phyloP scores from a whole-genome alignment of 2,329 filamentous ascomycete species.

The Aphanoascus verrucosus region DNA sequence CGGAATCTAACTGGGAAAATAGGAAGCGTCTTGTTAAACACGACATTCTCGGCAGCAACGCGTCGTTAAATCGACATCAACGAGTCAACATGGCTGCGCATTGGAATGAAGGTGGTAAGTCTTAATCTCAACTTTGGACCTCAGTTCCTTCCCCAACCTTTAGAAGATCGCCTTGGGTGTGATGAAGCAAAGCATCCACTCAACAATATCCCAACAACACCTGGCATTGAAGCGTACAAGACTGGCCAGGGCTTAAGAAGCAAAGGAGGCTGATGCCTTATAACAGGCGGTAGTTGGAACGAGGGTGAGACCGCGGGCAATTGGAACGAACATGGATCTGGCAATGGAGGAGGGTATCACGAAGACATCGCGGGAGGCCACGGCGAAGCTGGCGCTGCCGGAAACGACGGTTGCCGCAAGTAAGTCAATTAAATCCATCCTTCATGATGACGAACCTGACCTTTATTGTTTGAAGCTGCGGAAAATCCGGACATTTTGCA shows the following conservation, averaged over 20 bases:
- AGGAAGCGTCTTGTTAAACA: background rate
- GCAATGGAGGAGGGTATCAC: background rate
- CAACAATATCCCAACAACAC: too few species aligned
- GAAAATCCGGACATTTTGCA: slow-evolving; percentile 29
- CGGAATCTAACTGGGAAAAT: background rate
- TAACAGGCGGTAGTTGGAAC: slow-evolving; percentile 2
- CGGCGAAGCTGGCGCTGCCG: background rate
- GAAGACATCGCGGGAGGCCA: slow-evolving; percentile 11
- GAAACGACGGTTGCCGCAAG: slow-evolving; percentile 28
- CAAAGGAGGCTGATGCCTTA: background rate
- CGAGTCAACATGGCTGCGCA: slow-evolving; percentile 3
- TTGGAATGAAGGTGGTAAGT: slow-evolving; percentile 7
- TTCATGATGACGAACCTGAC: background rate
- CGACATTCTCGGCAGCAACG: background rate
- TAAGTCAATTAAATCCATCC: slow-evolving; percentile 19
- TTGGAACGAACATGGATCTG: slow-evolving; percentile 14
- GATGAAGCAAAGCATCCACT: too few species aligned
- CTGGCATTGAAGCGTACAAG: too few species aligned
- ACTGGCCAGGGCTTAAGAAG: background rate
- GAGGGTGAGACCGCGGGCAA: background rate
- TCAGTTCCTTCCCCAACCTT: background rate
- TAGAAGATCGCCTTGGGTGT: background rate
- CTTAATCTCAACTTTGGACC: background rate
- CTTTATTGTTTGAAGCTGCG: slow-evolving; percentile 20
- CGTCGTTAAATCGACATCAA: background rate